Percentiles rank a stretch among this genome's conserved stretches.
Evolutionary conservation across 2,329 filamentous ascomycete genomes (phyloP).

Genomic region (Epichloe hybrida): DNA sequence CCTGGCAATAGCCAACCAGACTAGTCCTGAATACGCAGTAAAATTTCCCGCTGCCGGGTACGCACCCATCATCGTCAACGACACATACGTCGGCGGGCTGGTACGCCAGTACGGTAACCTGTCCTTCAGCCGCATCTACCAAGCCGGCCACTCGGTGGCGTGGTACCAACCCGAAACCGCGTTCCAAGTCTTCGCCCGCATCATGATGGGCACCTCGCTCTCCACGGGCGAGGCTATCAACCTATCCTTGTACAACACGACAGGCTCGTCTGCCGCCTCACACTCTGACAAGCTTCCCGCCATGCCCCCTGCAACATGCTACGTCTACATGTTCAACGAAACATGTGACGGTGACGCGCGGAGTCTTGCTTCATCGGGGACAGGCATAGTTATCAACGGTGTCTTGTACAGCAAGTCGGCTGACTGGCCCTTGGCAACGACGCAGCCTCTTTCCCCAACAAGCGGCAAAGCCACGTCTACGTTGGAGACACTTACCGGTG

Average conservation of each 20-base stretch:
- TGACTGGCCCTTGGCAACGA: constrained; percentile 27
- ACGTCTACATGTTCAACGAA: constrained; percentile 34
- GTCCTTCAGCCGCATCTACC: constrained; percentile 52
- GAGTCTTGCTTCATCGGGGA: constrained; percentile 30
- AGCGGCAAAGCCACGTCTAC: constrained; percentile 8
- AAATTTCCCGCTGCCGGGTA: constrained; percentile 57
- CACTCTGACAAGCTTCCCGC: constrained; percentile 38
- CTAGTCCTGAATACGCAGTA: constrained; percentile 31
- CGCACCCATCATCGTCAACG: constrained; percentile 55
- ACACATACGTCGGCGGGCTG: constrained; percentile 53
- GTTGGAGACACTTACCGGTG: constrained; percentile 16
- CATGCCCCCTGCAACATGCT: constrained; percentile 43
- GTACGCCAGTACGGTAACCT: constrained; percentile 68
- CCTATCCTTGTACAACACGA: constrained; percentile 38
- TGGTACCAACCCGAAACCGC: constrained; percentile 48
- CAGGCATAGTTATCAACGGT: constrained; percentile 47
- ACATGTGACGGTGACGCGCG: constrained; percentile 40
- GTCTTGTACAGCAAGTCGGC: constrained; percentile 33
- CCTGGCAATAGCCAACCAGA: constrained; percentile 41
- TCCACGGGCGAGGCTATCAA: constrained; percentile 40
- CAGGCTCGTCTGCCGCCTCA: constrained; percentile 37
- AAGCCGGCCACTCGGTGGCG: constrained; percentile 50
- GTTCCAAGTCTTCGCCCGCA: constrained; percentile 46
- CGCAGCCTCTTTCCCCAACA: constrained; percentile 10
- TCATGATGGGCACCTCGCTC: constrained; percentile 41